Conservation (phyloP, 2,329 filamentous ascomycete genomes). For the Neofusicoccum kwambonambiense region DNA sequence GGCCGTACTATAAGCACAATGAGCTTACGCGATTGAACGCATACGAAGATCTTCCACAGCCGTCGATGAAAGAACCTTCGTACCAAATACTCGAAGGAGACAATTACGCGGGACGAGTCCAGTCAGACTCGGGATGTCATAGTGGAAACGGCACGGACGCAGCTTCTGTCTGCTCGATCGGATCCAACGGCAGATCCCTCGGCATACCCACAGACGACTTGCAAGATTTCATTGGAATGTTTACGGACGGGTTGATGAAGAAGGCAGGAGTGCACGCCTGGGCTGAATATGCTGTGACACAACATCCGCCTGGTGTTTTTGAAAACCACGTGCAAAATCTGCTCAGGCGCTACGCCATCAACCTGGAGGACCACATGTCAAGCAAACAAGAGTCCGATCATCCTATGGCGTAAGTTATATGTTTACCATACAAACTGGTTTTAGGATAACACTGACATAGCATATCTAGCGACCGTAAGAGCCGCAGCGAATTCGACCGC, state of each 20-base stretch:
- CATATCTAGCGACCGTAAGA: no score
- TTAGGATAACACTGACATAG: no score
- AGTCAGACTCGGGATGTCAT: constrained; percentile 6
- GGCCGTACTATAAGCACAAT: no score
- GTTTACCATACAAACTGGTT: no score
- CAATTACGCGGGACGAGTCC: neutral
- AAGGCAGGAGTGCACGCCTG: neutral
- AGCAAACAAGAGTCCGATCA: no score
- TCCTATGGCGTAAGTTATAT: no score
- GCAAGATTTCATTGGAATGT: constrained; percentile 21
- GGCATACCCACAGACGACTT: constrained; percentile 19
- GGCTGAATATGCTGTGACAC: neutral
- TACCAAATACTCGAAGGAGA: no score
- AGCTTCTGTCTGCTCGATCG: constrained; percentile 19
- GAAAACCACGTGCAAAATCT: neutral
- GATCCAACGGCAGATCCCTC: constrained; percentile 17
- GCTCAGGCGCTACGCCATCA: neutral
- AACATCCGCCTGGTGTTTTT: neutral
- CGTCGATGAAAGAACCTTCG: no score
- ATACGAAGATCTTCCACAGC: no score
- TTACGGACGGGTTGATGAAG: constrained; percentile 6
- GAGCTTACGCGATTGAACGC: no score
- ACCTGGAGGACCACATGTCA: neutral
- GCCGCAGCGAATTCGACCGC: no score
- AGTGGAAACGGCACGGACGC: constrained; percentile 19